Percentiles rank a stretch among this genome's conserved stretches.
Evolutionary conservation across 345 rosid species (phyloP).

Genomic region (Dimocarpus longan): DNA sequence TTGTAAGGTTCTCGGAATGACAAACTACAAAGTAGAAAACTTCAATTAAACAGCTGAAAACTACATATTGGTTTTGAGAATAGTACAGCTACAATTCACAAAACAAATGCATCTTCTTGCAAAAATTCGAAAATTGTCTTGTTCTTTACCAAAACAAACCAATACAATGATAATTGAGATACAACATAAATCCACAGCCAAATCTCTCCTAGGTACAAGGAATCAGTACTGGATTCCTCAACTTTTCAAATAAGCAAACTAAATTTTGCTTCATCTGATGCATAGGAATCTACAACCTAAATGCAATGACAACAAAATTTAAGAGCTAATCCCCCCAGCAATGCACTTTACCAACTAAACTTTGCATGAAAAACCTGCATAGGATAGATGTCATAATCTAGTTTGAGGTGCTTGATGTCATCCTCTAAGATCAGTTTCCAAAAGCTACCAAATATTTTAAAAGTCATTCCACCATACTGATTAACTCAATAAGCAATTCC

Average conservation of each 20-base stretch:
- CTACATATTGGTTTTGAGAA: background rate
- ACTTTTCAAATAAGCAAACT: background rate
- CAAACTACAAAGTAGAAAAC: constrained; percentile 4
- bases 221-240: background rate
- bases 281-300: background rate
- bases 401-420: background rate
- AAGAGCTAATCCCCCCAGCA: background rate
- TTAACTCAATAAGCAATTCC: background rate
- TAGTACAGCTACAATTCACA: background rate
- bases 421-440: constrained; percentile 8
- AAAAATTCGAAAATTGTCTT: background rate
- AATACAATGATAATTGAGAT: background rate
- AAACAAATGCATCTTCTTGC: background rate
- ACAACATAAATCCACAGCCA: background rate
- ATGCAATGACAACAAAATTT: background rate
- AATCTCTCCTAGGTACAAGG: background rate
- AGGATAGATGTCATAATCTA: background rate
- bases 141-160: background rate
- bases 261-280: background rate
- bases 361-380: background rate
- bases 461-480: background rate
- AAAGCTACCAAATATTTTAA: background rate
- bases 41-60: background rate
- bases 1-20: constrained; percentile 7
- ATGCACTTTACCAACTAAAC: background rate